Base-by-base conservation (phyloP, 2,329 filamentous ascomycete genomes). In the Diaporthe velutina region DNA sequence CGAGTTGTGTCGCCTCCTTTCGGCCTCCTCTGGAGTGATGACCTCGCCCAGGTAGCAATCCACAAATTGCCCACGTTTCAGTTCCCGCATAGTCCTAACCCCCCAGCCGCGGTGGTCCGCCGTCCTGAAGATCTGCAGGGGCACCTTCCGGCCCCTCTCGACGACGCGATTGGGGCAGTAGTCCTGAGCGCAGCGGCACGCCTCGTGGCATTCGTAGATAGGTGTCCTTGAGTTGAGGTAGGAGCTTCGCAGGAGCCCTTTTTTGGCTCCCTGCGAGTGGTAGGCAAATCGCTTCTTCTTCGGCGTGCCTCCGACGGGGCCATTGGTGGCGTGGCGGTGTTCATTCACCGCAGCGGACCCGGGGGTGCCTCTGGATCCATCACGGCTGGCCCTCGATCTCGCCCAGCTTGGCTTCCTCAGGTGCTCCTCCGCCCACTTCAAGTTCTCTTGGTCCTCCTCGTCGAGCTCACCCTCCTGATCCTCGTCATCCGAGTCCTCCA, bases 151-250 rank as follows among this genome's bases (percentile, higher is more conserved):
- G 0, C 95, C 94, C 66, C 92, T 88, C 80, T 95, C 93, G 0
- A 97, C 94, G 0, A 96, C 91, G 7, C 94, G 88, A 79, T 95
- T 96, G 1, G 93, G 92, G 79, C 95, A 97, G 19, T 42, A 12
- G 25, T 84, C 78, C 0, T 82, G 80, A 3, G 88, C 88, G 78
- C 95, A 97, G 3, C 83, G 85, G 83, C 95, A 97, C 12, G 88
- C 89, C 2, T 88, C 85, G 78, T 97, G 95, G 80, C 95, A 97
- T 80, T 97, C 95, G 82, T 96, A 96, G 74, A 97, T 93, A 0
- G 93, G 90, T 45, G 88, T 82, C 52, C 89, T 86, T 35, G 89
- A 90, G 33, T 86, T 78, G 17, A 92, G 84, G 57, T 90, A 84
- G 57, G 85, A 85, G 35, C 85, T 85, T 25, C 90, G 85, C 58